These are phyloP conservation scores for Vitellaria paradoxa DNA, from an alignment of 179 eudicot species.

Conservation along the genomic window DNA sequence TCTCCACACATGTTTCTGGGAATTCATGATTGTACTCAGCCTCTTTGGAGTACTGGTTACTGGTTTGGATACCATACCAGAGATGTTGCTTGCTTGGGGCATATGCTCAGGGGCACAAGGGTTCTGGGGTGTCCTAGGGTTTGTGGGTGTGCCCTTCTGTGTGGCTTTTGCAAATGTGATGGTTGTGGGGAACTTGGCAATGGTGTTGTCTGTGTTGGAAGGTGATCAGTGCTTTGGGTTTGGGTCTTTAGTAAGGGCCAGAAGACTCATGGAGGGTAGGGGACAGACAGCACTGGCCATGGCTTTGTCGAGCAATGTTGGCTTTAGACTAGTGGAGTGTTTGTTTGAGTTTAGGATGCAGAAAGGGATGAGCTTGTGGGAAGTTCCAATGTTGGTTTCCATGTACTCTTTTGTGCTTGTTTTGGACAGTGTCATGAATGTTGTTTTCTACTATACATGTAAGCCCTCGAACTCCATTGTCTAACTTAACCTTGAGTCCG, in stretches of 20 bases:
- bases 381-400: conserved; percentile 20
- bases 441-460: conserved; percentile 14
- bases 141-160: conserved; percentile 20
- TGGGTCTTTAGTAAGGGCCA: conserved; percentile 15
- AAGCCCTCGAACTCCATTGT: background rate
- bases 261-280: conserved; percentile 14
- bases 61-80: conserved; percentile 8
- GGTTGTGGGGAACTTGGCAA: conserved; percentile 20
- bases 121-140: conserved; percentile 14
- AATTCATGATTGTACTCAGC: conserved; percentile 6
- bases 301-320: conserved; percentile 11
- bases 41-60: conserved; percentile 5
- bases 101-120: conserved; percentile 6
- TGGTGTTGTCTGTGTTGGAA: conserved; percentile 12
- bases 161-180: conserved; percentile 22
- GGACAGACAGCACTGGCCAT: conserved; percentile 11
- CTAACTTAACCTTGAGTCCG: background rate
- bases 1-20: conserved; percentile 21
- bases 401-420: conserved; percentile 23
- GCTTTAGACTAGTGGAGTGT: conserved; percentile 15
- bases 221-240: conserved; percentile 16
- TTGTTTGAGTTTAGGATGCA: conserved; percentile 18
- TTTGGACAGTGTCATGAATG: conserved; percentile 18
- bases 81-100: background rate
- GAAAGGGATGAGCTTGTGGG: conserved; percentile 20